Evolutionary conservation across 495 filamentous ascomycete genomes (phyloP).

Genomic region (Trypethelium eluteriae): DNA sequence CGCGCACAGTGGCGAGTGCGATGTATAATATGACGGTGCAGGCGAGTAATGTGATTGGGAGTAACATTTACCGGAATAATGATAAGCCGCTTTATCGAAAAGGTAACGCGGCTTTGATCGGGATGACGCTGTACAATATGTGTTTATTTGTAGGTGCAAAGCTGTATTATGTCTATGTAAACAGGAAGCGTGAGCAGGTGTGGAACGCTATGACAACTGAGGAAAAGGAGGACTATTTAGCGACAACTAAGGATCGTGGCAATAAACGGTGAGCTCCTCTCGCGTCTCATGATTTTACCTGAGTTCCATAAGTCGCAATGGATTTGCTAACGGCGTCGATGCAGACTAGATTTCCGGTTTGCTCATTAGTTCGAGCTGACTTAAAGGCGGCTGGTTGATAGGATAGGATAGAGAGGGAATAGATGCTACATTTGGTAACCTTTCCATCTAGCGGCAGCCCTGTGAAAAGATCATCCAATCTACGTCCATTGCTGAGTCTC

Average conservation of each 20-base stretch:
- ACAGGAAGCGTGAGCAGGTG: slow-evolving; percentile 35
- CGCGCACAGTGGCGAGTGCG: slow-evolving; percentile 40
- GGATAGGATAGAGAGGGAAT: too few relatives aligned
- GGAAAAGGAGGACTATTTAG: slow-evolving; percentile 32
- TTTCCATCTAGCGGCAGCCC: too few relatives aligned
- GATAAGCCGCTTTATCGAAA: slow-evolving; percentile 38
- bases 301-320: too few relatives aligned
- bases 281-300: not conserved
- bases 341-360: slow-evolving; percentile 22
- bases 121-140: slow-evolving; percentile 34
- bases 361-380: slow-evolving; percentile 14
- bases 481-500: too few relatives aligned
- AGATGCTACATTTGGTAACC: too few relatives aligned
- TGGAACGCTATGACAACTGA: slow-evolving; percentile 36
- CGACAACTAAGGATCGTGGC: slow-evolving; percentile 21
- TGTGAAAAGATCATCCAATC: too few relatives aligned
- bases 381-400: not conserved
- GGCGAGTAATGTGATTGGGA: slow-evolving; percentile 34
- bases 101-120: slow-evolving; percentile 40
- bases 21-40: slow-evolving; percentile 44
- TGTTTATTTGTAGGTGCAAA: slow-evolving; percentile 32
- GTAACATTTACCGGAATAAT: slow-evolving; percentile 37
- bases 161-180: slow-evolving; percentile 31
- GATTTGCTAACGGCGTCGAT: not conserved
- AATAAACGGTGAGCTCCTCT: slow-evolving; percentile 17